Evolutionary conservation across 345 rosid genomes (phyloP).

Genomic region (Gossypium rotundifolium): DNA sequence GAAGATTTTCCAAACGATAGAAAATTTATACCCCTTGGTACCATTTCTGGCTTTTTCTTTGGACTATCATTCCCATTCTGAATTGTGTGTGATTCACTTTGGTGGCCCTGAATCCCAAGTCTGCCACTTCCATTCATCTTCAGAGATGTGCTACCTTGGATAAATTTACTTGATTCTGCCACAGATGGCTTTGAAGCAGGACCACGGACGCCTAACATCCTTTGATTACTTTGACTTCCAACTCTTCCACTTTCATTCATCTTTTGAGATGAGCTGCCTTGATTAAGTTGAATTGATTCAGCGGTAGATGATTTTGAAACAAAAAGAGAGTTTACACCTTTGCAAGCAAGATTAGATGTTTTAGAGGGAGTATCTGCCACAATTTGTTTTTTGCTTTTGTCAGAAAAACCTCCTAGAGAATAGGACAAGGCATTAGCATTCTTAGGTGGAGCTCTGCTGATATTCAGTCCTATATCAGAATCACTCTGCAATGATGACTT

Average conservation of each 20-base stretch:
- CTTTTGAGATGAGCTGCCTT: conserved; percentile 19
- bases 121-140: conserved; percentile 15
- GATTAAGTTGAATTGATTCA: conserved; percentile 14
- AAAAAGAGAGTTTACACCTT: conserved; percentile 36
- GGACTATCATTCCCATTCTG: conserved; percentile 23
- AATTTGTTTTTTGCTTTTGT: conserved; percentile 16
- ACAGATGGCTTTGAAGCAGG: conserved; percentile 20
- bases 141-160: conserved; percentile 17
- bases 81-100: conserved; percentile 17
- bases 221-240: conserved; percentile 21
- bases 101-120: conserved; percentile 19
- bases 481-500: conserved; percentile 18
- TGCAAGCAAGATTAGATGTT: conserved; percentile 29
- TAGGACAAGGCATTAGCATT: conserved; percentile 11
- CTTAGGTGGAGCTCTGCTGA: neutral
- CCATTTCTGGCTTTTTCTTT: conserved; percentile 5
- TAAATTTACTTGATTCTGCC: conserved; percentile 14
- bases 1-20: conserved; percentile 54
- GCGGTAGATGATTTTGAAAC: conserved; percentile 16
- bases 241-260: conserved; percentile 14
- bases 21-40: conserved; percentile 40
- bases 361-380: conserved; percentile 8
- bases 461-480: conserved; percentile 19
- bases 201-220: conserved; percentile 29
- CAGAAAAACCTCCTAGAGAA: conserved; percentile 12